Evolutionary conservation across 306 rosid species (phyloP).

Genomic region (Lathyrus sativus): DNA sequence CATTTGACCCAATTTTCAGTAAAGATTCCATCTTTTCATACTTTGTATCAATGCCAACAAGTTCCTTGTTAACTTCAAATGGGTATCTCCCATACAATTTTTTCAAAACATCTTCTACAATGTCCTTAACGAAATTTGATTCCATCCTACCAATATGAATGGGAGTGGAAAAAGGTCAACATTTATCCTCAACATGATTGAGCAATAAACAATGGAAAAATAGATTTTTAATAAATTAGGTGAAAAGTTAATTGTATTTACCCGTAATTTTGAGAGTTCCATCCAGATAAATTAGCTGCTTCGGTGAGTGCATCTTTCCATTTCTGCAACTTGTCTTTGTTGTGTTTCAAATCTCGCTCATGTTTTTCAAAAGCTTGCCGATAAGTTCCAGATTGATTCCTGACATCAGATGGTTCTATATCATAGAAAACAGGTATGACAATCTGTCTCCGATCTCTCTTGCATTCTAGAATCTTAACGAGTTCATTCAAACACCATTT

Average conservation of each 20-base stretch:
- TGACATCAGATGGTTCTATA: conserved; percentile 27
- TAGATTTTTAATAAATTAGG: neutral
- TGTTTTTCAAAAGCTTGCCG: neutral
- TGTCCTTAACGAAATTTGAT: conserved; percentile 9
- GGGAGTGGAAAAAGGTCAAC: neutral
- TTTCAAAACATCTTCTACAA: neutral
- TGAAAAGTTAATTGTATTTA: neutral
- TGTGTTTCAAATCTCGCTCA: neutral
- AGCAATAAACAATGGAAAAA: neutral
- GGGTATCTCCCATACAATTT: neutral
- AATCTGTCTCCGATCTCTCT: neutral
- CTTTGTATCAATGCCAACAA: conserved; percentile 5
- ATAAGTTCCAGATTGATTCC: conserved; percentile 10
- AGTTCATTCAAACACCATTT: conserved; percentile 32
- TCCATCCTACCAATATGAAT: conserved; percentile 25
- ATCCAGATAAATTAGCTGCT: conserved; percentile 27
- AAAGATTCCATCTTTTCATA: neutral
- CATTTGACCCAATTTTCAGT: neutral
- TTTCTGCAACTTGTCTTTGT: neutral
- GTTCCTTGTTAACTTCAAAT: neutral
- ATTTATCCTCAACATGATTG: neutral
- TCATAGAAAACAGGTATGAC: conserved; percentile 23
- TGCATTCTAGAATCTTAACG: conserved; percentile 12
- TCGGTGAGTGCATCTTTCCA: conserved; percentile 26
- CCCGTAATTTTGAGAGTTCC: neutral